Evolutionary conservation across 176 grass and related monocot genomes (phyloP), one percentile per base, ranked within the genome.

Genomic region (Chloris gayana): DNA sequence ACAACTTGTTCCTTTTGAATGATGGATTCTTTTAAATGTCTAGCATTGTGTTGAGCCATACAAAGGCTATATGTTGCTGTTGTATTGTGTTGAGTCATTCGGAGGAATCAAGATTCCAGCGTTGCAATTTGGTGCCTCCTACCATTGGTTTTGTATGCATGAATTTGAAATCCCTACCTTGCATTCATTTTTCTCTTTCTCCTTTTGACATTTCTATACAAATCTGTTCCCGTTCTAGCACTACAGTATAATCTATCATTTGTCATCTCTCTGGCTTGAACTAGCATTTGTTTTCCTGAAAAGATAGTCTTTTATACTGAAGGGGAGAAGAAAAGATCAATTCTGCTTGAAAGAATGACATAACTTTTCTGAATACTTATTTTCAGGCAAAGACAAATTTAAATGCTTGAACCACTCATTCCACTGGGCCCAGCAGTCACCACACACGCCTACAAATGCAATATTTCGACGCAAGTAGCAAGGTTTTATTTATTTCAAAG

Each of bases 301-400:
- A 76, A 70, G 44, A 33, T 75, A 31, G 41, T 57, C 22, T 39
- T 77, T 39, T 77, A 59, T 80, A 11, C 39, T 5, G 72, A 80
- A 68, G 35, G 38, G 60, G 53, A 70, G 49, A 67, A 29, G 3
- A 81, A 67, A 12, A 3, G 10, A 79, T 49, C 8, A 57, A 26
- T 75, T 26, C 51, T 57, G 54, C 68, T 56, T 80, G 26, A 61
- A 81, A 46, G 53, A 81, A 63, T 1, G 63, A 80, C 18, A 31
- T 17, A 75, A 84, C 25, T n/a, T 49, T 29, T 41, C 27, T 57
- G n/a, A 81, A 76, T 58, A 22, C 56, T 30, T 35, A 26, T 67
- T 78, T 84, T 59, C 2, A 76, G 72, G 8, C 17, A 13, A 85
- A 45, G 77, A 89, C 65, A 85, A 76, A 33, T 66, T 37, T 46